These are phyloP conservation scores for Metarhizium album DNA, from an alignment of 2,329 filamentous ascomycete genomes.

Conservation along the genomic window DNA sequence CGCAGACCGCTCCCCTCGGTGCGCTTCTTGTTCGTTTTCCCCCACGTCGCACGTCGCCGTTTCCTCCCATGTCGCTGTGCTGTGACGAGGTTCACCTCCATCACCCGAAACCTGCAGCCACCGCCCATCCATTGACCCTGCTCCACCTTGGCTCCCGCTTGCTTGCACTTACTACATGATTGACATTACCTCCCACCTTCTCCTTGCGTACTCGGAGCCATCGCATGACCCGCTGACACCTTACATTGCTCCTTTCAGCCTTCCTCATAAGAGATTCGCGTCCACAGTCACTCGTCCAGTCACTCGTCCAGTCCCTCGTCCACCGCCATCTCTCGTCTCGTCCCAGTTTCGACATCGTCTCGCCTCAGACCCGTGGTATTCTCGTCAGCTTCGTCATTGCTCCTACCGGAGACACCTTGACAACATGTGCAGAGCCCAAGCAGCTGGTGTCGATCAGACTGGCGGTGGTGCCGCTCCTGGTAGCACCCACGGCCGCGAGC, in stretches of 20 bases:
- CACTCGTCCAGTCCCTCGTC: background rate
- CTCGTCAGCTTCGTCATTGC: conserved; percentile 43
- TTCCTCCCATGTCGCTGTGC: too few relatives aligned
- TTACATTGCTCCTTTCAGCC: background rate
- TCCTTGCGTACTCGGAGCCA: conserved; percentile 1
- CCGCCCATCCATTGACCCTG: too few relatives aligned
- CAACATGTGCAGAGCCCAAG: conserved; percentile 53
- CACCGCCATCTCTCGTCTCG: background rate
- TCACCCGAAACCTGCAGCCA: too few relatives aligned
- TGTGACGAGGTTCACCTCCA: too few relatives aligned
- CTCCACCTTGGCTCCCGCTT: background rate
- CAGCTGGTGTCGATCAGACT: conserved; percentile 22
- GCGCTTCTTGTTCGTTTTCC: too few relatives aligned
- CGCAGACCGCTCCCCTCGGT: too few relatives aligned
- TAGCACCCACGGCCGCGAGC: conserved; percentile 46
- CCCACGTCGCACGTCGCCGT: too few relatives aligned
- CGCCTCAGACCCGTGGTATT: conserved; percentile 2
- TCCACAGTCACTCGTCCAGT: background rate
- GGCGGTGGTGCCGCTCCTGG: conserved; percentile 18
- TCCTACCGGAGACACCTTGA: conserved; percentile 54
- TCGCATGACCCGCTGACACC: background rate
- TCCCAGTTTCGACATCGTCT: background rate
- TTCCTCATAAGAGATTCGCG: background rate
- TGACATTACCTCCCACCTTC: conserved; percentile 6
- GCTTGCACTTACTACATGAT: conserved; percentile 1